Evolutionary conservation across 2,329 filamentous ascomycete species (phyloP), one percentile per base, ranked within the genome.

Genomic region (Gaeumannomyces sp.): DNA sequence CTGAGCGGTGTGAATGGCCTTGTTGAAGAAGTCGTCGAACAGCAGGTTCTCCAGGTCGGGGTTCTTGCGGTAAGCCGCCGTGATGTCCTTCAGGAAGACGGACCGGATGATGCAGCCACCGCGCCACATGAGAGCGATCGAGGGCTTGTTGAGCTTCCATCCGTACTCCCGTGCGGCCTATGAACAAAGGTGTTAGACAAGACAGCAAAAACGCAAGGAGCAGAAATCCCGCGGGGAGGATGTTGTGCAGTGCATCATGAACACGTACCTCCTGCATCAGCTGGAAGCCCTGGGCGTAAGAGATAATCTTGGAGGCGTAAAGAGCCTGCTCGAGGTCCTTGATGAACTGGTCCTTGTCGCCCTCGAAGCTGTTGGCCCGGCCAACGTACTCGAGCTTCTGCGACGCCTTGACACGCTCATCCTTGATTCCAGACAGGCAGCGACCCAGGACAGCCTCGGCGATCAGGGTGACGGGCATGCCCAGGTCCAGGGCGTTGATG

Each of bases 71-170:
- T 97, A 99, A 64, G 95, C 95, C 71, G 89, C 89, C 73, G 95
- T 99, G 82, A 99, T 99, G 79, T 99, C 94, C 89, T 98, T 98
- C 71, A 99, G 84, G 92, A 99, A 99, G 76, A 99, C 95, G 71
- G 95, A 98, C 80, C 95, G 94, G 83, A 99, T 99, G 75, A 99
- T 99, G 87, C 95, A 99, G 73, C 95, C 95, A 83, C 95, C 95
- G 79, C 95, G 92, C 95, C 95, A 99, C 95, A 99, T 99, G 77
- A 99, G 90, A 73, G 95, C 95, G 76, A 99, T 99, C 73, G 96
- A 97, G 70, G 95, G 95, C 90, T 98, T 98, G 90, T 99, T 97
- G 73, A 99, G 90, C 87, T 97, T 97, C 95, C 95, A 99, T 73
- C 82, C 80, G 84, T 96, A 99, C 80, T 98, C 92, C 81, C 90